A percentile compares a stretch with the other conserved stretches of the same genome.
Conservation (phyloP, 2,329 filamentous ascomycete species). For the Penicillium sp. region DNA sequence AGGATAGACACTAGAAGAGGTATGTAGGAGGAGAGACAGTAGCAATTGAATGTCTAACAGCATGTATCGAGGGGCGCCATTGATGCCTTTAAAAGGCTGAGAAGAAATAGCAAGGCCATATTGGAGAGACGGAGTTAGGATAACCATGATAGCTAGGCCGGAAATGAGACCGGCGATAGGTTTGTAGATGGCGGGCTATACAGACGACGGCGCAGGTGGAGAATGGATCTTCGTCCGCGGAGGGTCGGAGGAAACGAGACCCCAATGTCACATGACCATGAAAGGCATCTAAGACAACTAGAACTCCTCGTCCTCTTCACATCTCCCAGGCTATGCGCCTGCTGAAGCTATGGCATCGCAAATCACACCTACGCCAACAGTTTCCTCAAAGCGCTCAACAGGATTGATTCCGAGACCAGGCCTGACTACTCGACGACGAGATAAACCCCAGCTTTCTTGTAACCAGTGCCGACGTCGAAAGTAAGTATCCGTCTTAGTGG, state of each 20-base stretch:
- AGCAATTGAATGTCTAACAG: not conserved
- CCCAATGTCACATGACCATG: not conserved
- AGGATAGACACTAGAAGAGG: not conserved
- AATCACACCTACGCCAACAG: not conserved
- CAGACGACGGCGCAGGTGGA: not conserved
- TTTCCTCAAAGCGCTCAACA: not conserved
- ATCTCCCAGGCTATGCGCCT: not conserved
- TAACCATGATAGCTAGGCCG: not conserved
- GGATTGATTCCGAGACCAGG: not conserved
- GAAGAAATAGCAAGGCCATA: not conserved
- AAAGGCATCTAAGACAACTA: not conserved
- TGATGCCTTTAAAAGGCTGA: not conserved
- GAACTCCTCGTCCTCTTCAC: not conserved
- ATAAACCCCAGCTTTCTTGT: conserved; percentile 44
- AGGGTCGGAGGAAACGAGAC: not conserved
- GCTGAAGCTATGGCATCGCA: not conserved
- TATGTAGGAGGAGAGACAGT: not conserved
- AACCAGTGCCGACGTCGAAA: conserved; percentile 42
- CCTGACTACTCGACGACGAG: conserved; percentile 34
- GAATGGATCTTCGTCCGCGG: not conserved
- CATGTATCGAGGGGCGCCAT: not conserved
- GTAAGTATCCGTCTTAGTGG: conserved; percentile 20
- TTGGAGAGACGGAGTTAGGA: not conserved
- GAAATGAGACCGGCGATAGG: not conserved
- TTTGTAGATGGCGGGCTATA: not conserved